Conservation (phyloP, 2,329 filamentous ascomycete genomes). For the Botrytis byssoidea region DNA sequence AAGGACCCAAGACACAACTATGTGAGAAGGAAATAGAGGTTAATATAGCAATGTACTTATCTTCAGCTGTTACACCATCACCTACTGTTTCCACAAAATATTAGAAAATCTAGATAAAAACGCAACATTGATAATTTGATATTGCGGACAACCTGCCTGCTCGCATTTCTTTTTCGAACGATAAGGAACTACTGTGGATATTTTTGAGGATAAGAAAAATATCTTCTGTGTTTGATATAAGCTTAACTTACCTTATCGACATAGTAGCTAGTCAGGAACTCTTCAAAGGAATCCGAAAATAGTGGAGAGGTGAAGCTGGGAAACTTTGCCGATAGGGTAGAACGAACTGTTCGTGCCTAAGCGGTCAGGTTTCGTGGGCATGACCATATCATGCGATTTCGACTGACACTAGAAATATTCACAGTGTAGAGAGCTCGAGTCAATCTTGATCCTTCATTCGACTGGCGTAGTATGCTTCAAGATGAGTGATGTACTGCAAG, state of each 20-base stretch:
- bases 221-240: background rate
- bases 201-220: background rate
- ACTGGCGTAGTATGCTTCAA: background rate
- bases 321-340: conserved; percentile 14
- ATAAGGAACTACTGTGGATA: conserved; percentile 6
- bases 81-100: background rate
- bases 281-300: background rate
- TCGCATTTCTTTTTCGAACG: background rate
- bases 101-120: conserved; percentile 1
- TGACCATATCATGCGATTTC: background rate
- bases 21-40: background rate
- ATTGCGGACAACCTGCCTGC: background rate
- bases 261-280: background rate
- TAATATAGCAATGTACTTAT: conserved; percentile 4
- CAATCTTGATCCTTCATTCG: background rate
- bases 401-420: background rate
- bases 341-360: background rate
- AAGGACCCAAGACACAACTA: background rate
- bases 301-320: background rate
- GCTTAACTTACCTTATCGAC: conserved; percentile 1
- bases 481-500: background rate
- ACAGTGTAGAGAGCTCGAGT: too few species aligned
- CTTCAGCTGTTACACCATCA: background rate
- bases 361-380: background rate
- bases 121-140: background rate